A percentile compares a stretch with the other conserved stretches of the same genome.
Evolutionary conservation across 148 eudicot species (phyloP).

Genomic region (Nepenthes gracilis): DNA sequence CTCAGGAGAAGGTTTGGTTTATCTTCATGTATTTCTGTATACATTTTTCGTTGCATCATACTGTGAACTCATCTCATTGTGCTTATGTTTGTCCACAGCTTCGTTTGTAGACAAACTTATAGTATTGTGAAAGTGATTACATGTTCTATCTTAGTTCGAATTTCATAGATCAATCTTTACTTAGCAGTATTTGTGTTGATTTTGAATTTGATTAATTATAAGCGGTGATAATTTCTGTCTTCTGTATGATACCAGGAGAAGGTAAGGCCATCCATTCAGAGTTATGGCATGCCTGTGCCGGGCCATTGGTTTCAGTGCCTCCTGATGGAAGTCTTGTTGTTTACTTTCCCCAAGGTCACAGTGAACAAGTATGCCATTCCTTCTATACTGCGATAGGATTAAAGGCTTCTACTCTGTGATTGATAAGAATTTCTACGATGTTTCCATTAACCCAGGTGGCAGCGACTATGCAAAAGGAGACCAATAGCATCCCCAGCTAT

Average conservation of each 20-base stretch:
- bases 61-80: neutral
- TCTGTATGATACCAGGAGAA: conserved; percentile 28
- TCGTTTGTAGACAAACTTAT: too few species aligned
- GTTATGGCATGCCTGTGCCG: conserved; percentile 99
- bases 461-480: conserved; percentile 90
- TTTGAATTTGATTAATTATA: neutral
- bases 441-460: conserved; percentile 46
- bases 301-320: conserved; percentile 86
- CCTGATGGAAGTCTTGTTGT: conserved; percentile 94
- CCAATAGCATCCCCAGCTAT: conserved; percentile 75
- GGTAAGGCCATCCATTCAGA: conserved; percentile 72
- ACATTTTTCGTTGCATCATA: neutral
- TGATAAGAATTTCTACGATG: neutral
- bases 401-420: neutral
- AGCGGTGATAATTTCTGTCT: neutral
- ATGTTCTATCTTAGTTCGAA: too few species aligned
- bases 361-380: conserved; percentile 73
- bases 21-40: neutral
- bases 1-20: conserved; percentile 28
- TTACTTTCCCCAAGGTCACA: conserved; percentile 98
- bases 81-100: too few species aligned
- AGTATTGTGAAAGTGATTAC: too few species aligned
- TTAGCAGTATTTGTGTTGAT: neutral
- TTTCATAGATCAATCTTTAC: too few species aligned
- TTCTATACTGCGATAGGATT: neutral